Conservation (phyloP, 1,284 basidiomycete species). For the Vanrija humicola region DNA sequence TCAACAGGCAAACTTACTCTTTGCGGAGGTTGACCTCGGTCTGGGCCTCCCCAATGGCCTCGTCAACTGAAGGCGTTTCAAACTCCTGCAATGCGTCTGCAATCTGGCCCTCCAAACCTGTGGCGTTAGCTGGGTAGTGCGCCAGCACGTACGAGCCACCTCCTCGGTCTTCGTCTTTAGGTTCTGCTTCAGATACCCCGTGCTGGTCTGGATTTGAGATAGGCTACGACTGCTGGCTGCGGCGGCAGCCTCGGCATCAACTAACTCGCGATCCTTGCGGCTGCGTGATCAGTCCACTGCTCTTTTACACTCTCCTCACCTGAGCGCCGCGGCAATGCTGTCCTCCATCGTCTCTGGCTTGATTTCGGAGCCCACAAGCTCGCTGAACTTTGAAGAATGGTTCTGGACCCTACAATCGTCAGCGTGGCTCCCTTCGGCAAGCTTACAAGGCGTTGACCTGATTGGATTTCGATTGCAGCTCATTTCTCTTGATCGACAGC, state of each 20-base stretch:
- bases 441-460: constrained; percentile 68
- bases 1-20: constrained; percentile 51
- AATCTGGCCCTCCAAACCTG: constrained; percentile 60
- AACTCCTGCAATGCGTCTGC: constrained; percentile 51
- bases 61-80: constrained; percentile 52
- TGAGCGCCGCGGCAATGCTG: constrained; percentile 59
- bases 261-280: constrained; percentile 62
- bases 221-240: constrained; percentile 57
- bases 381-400: constrained; percentile 61
- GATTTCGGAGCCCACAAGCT: constrained; percentile 60
- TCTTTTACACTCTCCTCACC: constrained; percentile 52
- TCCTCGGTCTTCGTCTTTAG: constrained; percentile 64
- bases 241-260: constrained; percentile 56
- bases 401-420: constrained; percentile 56
- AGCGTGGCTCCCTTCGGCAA: background rate
- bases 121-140: background rate
- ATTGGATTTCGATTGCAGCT: constrained; percentile 61
- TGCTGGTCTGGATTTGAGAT: constrained; percentile 60
- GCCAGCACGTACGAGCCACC: constrained; percentile 55
- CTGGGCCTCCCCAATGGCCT: constrained; percentile 59
- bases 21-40: constrained; percentile 57
- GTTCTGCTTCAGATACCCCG: constrained; percentile 59
- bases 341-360: constrained; percentile 65
- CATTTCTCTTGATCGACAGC: constrained; percentile 68
- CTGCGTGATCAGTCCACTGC: constrained; percentile 45